Evolutionary conservation across 1,284 basidiomycete species (phyloP), one percentile per base, ranked within the genome.

Genomic region (Stygiomarasmius scandens): DNA sequence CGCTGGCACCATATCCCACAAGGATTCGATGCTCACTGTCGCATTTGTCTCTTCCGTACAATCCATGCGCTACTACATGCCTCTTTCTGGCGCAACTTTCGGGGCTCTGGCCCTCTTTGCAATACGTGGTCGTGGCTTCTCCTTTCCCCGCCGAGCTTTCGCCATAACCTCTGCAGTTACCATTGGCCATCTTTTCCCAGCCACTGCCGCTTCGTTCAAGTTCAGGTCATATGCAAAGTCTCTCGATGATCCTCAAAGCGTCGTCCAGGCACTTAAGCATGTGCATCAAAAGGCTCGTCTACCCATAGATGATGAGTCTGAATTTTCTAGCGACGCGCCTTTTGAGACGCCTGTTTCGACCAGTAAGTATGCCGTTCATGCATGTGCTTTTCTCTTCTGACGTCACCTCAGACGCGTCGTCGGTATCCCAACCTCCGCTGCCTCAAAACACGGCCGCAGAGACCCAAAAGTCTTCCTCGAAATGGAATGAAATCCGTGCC

Each of bases 401-500:
- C n/a, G 49, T 34, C 49, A 36, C 47, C 32, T 14, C 44, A 27
- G 44, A 54, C 56, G 55, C 55, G 9, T 38, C 45, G 5, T 41
- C 34, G 12, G 3, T 38, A 16, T 12, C 19, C 19, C 44, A 46
- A 20, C 27, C 22, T 2, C 29, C 16, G 25, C 4, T 25, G 38
- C 27, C 6, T 9, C 8, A 5, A 16, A 41, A n/a, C 14, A 19
- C 38, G 36, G n/a, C 41, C 54, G 36, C 59, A 61, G 45, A 55
- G 41, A 49, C 66, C 69, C 14, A 54, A 60, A 55, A 80, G 67
- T 14, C 44, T 32, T 11, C 25, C 19, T 38, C 49, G 56, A 80
- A 74, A 60, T 90, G 87, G 88, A 85, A 87, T 43, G 79, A 85
- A 60, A 84, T 90, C 45, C 83, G 87, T 53, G 72, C 73, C 48